Percentiles rank a stretch among this genome's conserved stretches.
These are phyloP conservation scores for Blastobotrys persicus DNA, from an alignment of 1,139 yeast genomes.

Conservation along the genomic window DNA sequence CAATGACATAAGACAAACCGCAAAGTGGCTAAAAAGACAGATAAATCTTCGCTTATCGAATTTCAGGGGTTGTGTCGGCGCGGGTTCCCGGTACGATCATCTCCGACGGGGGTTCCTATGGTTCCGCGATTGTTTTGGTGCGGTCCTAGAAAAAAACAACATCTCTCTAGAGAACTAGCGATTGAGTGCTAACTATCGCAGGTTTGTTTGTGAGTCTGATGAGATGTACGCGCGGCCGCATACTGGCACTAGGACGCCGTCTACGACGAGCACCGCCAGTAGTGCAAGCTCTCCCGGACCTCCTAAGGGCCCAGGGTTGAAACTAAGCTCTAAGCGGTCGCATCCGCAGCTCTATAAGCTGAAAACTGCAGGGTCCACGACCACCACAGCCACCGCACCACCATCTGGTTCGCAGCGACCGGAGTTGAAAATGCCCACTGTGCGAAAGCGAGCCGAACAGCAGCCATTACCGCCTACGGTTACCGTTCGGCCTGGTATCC, in stretches of 20 bases:
- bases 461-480: neutral
- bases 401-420: neutral
- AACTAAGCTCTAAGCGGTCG: neutral
- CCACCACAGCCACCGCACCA: neutral
- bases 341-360: conserved; percentile 5
- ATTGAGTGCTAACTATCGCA: neutral
- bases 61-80: too few relatives aligned
- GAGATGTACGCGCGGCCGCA: conserved; percentile 5
- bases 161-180: too few relatives aligned
- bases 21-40: too few relatives aligned
- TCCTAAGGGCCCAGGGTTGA: neutral
- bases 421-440: neutral
- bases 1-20: too few relatives aligned
- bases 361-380: neutral
- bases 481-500: neutral
- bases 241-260: conserved; percentile 2
- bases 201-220: neutral
- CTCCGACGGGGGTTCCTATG: too few relatives aligned
- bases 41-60: too few relatives aligned
- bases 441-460: conserved; percentile 2
- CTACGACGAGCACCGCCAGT: neutral
- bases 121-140: too few relatives aligned
- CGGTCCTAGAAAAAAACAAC: too few relatives aligned
- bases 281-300: conserved; percentile 2
- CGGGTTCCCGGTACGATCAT: too few relatives aligned